These are phyloP conservation scores for Zygoascus ofunaensis DNA, from an alignment of 805 yeast genomes.

Conservation along the genomic window DNA sequence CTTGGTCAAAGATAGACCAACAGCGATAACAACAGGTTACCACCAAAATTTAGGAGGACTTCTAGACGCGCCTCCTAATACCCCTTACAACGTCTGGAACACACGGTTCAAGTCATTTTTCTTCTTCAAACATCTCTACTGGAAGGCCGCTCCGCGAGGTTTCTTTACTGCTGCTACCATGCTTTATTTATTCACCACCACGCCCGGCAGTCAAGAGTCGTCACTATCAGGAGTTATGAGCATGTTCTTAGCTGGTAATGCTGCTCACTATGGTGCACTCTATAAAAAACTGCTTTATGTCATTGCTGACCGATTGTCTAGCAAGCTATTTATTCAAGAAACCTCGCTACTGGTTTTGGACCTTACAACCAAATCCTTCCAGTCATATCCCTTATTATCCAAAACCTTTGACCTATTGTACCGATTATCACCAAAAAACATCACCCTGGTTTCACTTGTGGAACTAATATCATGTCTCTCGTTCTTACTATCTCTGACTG, in stretches of 20 bases:
- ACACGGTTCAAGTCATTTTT: constrained; percentile 7
- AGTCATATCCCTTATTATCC: background rate
- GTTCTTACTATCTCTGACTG: constrained; percentile 34
- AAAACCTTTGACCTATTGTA: background rate
- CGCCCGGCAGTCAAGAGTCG: background rate
- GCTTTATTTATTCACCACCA: background rate
- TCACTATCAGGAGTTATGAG: background rate
- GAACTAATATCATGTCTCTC: constrained; percentile 5
- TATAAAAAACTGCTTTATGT: too few species aligned
- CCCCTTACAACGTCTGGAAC: background rate
- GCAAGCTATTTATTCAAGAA: background rate
- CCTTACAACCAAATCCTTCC: background rate
- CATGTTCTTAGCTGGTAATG: background rate
- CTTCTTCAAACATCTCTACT: constrained; percentile 16
- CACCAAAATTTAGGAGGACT: background rate
- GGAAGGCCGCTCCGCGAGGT: background rate
- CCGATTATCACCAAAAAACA: background rate
- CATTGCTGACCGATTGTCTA: background rate
- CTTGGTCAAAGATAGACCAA: background rate
- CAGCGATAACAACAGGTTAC: background rate
- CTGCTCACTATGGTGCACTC: background rate
- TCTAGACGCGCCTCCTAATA: background rate
- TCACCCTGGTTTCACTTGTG: background rate
- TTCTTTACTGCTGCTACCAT: background rate
- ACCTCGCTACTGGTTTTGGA: background rate